Evolutionary conservation across 1,284 basidiomycete species (phyloP), one percentile per base, ranked within the genome.

Genomic region (Sanghuangporus baumii): DNA sequence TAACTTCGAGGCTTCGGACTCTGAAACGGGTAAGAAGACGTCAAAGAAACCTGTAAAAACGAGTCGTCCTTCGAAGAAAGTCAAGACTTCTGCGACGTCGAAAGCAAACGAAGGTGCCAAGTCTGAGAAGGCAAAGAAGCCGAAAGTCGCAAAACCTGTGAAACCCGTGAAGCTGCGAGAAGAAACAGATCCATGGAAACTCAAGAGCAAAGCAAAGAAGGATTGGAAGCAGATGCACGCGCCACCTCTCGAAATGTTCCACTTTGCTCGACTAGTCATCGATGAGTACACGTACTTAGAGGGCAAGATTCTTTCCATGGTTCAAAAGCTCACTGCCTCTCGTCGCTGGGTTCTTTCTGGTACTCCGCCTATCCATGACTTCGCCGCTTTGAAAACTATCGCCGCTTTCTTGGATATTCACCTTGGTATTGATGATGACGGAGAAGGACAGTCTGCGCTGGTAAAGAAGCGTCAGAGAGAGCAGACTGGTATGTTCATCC

Each of bases 221-320:
- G 86, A 96, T 69, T 96, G 88, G 88, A 87, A 79, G 26, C 76
- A 87, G 69, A 89, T 96, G 86, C 81, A 84, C 54, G 83, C 86
- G 0, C 94, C 94, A 0, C 88, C 94, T 12, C 76, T 97, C 57
- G 93, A 96, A 74, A 91, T 95, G 81, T 97, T 98, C 82, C 84
- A 93, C 74, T 96, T 92, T 73, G 81, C 91, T 6, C 88, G 95
- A 2, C 84, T 93, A 55, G 89, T 97, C 57, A 88, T 97, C 54
- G 96, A 98, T 75, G 95, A 98, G 73, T 98, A 96, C 74, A 96
- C 95, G 0, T 98, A 98, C 72, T 81, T 96, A 14, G 87, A 90
- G 41, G 93, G 90, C 59, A 87, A 91, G 69, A 81, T 87, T 7
- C 87, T 93, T 61, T 81, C 91, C 1, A 82, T 95, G 68, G 82